Percentiles rank a stretch among this genome's conserved stretches.
These are phyloP conservation scores for Gomphus sp. DNA, from an alignment of 1,284 basidiomycete species.

Conservation along the genomic window DNA sequence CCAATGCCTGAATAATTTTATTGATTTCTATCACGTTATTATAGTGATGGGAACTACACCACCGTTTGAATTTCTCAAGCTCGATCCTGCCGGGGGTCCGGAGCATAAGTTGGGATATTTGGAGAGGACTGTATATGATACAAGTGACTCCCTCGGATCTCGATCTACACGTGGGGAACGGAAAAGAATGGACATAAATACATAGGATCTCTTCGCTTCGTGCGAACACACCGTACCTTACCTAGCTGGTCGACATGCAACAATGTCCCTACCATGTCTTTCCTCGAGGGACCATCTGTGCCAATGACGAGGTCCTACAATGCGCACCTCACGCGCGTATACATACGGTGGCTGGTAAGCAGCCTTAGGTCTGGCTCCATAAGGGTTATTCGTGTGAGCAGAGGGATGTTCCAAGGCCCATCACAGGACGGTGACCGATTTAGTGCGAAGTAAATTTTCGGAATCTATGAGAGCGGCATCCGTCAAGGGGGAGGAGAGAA, in stretches of 20 bases:
- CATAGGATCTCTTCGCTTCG: too few species aligned
- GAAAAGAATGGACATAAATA: neutral
- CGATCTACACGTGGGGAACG: constrained; percentile 37
- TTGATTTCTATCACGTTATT: constrained; percentile 66
- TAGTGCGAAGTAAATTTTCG: neutral
- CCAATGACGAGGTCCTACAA: constrained; percentile 57
- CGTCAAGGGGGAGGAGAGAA: constrained; percentile 39
- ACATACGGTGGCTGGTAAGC: constrained; percentile 29
- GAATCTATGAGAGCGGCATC: constrained; percentile 26
- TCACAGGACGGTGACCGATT: neutral
- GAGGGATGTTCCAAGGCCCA: constrained; percentile 25
- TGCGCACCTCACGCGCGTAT: constrained; percentile 44
- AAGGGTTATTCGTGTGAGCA: constrained; percentile 34
- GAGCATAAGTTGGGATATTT: constrained; percentile 45
- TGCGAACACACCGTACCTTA: constrained; percentile 34
- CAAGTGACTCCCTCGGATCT: constrained; percentile 72
- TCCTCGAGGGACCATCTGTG: constrained; percentile 25
- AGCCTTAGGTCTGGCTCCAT: constrained; percentile 32
- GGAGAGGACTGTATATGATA: constrained; percentile 59
- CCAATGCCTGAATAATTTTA: constrained; percentile 43
- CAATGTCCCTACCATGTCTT: constrained; percentile 49
- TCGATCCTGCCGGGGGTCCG: constrained; percentile 1
- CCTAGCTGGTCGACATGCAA: constrained; percentile 43
- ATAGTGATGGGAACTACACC: constrained; percentile 69
- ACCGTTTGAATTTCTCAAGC: constrained; percentile 30